A percentile compares a stretch with the other conserved stretches of the same genome.
Evolutionary conservation across 257 asterid genomes (phyloP).

Genomic region (Leptodermis oblonga): DNA sequence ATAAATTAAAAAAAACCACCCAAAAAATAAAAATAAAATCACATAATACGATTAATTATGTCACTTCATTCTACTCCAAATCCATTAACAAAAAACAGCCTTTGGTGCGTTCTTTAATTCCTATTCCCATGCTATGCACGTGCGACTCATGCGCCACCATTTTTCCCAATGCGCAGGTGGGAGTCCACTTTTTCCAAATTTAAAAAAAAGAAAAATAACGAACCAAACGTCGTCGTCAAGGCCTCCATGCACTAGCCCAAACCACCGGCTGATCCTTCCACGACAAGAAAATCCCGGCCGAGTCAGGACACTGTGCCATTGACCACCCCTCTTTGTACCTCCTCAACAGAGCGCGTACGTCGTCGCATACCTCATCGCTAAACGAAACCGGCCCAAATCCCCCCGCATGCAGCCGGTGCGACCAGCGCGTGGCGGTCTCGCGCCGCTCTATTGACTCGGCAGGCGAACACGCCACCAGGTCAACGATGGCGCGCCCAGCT

Average conservation of each 20-base stretch:
- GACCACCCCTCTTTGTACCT: slow-evolving; percentile 97
- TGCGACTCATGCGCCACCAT: slow-evolving; percentile 24
- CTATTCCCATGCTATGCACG: slow-evolving; percentile 31
- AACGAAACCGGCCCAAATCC: slow-evolving; percentile 49
- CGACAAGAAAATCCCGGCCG: slow-evolving; percentile 89
- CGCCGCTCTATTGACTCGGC: slow-evolving; percentile 71
- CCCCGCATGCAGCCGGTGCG: slow-evolving; percentile 58
- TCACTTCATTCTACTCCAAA: slow-evolving; percentile 2
- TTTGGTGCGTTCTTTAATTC: slow-evolving; percentile 7
- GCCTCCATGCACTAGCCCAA: slow-evolving; percentile 99
- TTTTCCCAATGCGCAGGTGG: background rate
- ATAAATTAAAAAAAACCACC: slow-evolving; percentile 3
- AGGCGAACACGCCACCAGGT: slow-evolving; percentile 70
- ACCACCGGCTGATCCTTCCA: slow-evolving; percentile 99
- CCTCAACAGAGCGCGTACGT: slow-evolving; percentile 78
- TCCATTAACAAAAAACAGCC: slow-evolving; percentile 8
- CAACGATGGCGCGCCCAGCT: slow-evolving; percentile 82
- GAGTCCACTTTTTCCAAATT: slow-evolving; percentile 15
- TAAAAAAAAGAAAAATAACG: too few relatives aligned
- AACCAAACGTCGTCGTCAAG: slow-evolving; percentile 29
- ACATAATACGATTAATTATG: background rate
- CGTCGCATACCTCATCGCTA: slow-evolving; percentile 89
- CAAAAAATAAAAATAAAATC: slow-evolving; percentile 13
- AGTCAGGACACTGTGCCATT: slow-evolving; percentile 53
- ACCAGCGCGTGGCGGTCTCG: slow-evolving; percentile 83